These are phyloP conservation scores for Telopea speciosissima DNA, from an alignment of 177 flowering plant species.

Conservation along the genomic window DNA sequence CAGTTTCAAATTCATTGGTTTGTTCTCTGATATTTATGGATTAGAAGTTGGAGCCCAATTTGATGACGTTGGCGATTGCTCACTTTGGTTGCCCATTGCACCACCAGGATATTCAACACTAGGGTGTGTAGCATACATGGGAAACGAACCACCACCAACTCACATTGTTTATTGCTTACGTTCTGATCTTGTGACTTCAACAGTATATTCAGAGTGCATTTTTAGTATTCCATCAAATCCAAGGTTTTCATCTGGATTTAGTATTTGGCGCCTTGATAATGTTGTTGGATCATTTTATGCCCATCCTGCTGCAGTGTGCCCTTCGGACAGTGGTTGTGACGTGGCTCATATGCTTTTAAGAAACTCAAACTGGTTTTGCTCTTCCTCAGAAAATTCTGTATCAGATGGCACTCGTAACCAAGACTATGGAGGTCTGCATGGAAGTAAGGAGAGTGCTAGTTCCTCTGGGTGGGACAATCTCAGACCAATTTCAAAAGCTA, in stretches of 20 bases:
- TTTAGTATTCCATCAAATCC: constrained; percentile 39
- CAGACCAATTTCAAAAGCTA: constrained; percentile 67
- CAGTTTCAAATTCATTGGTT: constrained; percentile 69
- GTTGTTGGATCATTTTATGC: constrained; percentile 79
- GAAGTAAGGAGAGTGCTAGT: constrained; percentile 25
- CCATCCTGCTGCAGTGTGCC: constrained; percentile 49
- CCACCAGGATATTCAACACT: constrained; percentile 76
- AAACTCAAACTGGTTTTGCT: constrained; percentile 35
- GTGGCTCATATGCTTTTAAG: constrained; percentile 58
- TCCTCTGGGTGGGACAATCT: constrained; percentile 83
- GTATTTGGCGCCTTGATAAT: constrained; percentile 92
- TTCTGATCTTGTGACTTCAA: constrained; percentile 76
- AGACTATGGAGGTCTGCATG: constrained; percentile 27
- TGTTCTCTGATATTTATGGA: constrained; percentile 48
- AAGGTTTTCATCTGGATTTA: constrained; percentile 52
- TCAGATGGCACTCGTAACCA: constrained; percentile 23
- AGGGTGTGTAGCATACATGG: constrained; percentile 79
- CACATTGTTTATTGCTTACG: constrained; percentile 85
- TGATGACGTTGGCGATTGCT: constrained; percentile 47
- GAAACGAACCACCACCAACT: constrained; percentile 79
- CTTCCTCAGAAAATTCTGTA: constrained; percentile 28
- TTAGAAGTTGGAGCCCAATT: constrained; percentile 24
- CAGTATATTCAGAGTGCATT: constrained; percentile 66
- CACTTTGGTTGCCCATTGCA: constrained; percentile 88
- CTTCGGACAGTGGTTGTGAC: constrained; percentile 47